These are phyloP conservation scores for Canna indica DNA, from an alignment of 176 grass and related monocot genomes.

Conservation along the genomic window DNA sequence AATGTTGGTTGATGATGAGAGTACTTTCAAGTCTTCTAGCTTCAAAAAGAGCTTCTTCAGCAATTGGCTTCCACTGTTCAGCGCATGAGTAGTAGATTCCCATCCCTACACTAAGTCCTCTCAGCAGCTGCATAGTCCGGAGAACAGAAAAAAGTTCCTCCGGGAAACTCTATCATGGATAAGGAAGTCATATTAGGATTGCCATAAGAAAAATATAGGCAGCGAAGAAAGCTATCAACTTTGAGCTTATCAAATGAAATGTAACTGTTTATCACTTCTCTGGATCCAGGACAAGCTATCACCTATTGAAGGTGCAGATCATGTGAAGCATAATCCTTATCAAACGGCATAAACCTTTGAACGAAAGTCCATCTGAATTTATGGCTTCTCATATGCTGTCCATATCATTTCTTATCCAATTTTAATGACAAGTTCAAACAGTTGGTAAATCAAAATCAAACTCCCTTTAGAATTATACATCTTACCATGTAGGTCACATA, in stretches of 20 bases:
- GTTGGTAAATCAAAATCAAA: no score
- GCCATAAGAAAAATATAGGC: conserved; percentile 10
- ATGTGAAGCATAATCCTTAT: no score
- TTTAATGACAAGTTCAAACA: no score
- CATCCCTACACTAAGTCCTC: conserved; percentile 78
- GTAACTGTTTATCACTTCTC: background rate
- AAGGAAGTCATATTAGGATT: background rate
- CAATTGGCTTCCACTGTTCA: conserved; percentile 78
- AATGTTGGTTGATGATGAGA: no score
- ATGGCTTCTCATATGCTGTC: no score
- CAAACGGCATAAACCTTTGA: no score
- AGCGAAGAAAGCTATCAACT: background rate
- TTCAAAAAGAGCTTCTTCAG: conserved; percentile 66
- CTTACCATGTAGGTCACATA: no score
- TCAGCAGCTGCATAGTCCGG: conserved; percentile 77
- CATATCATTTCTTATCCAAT: no score
- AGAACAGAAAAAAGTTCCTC: conserved; percentile 84
- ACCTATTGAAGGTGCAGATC: no score
- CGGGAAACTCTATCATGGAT: conserved; percentile 53
- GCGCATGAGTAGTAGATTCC: conserved; percentile 76
- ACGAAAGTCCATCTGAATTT: no score
- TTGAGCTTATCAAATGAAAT: background rate
- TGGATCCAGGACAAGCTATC: no score
- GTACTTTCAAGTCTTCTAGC: conserved; percentile 72
- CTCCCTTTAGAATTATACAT: no score